Evolutionary conservation across 73 alveolate genomes (phyloP).

Genomic region (Effrenium voratum): DNA sequence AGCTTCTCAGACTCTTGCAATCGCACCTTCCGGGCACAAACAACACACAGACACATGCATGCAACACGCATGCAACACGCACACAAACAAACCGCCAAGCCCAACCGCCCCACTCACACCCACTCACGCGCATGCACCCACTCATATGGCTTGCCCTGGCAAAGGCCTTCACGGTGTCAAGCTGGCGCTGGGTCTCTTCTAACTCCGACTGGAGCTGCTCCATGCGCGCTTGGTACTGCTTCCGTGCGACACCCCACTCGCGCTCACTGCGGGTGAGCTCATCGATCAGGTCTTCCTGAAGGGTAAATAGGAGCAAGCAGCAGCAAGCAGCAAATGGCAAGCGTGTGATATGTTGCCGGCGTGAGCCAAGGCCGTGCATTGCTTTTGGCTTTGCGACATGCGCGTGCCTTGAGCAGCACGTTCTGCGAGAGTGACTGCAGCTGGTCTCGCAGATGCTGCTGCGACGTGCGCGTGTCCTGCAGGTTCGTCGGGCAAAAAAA

Average conservation of each 20-base stretch:
- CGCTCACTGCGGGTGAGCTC: conserved; percentile 91
- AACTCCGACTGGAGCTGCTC: conserved; percentile 81
- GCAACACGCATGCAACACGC: too few relatives aligned
- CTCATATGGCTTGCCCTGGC: too few relatives aligned
- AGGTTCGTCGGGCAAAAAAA: too few relatives aligned
- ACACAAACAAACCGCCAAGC: too few relatives aligned
- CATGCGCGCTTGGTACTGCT: conserved; percentile 86
- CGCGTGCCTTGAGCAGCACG: conserved; percentile 90
- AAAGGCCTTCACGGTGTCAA: conserved; percentile 57
- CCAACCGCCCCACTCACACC: too few relatives aligned
- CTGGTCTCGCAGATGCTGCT: conserved; percentile 69
- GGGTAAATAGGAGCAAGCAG: too few relatives aligned
- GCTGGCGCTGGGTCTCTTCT: conserved; percentile 72
- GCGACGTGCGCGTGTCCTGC: conserved; percentile 82
- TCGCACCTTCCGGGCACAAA: conserved; percentile 49
- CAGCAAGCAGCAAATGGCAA: not conserved
- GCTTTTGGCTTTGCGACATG: too few relatives aligned
- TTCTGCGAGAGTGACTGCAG: conserved; percentile 69
- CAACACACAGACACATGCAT: too few relatives aligned
- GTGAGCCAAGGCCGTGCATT: too few relatives aligned
- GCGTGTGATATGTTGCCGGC: too few relatives aligned
- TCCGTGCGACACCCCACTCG: conserved; percentile 80
- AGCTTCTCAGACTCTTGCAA: conserved; percentile 64
- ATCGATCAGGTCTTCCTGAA: conserved; percentile 63
- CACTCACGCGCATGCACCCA: too few relatives aligned